Percentiles rank a stretch among this genome's conserved stretches.
These are phyloP conservation scores for Botrytis elliptica DNA, from an alignment of 2,329 filamentous ascomycete species.

Conservation along the genomic window DNA sequence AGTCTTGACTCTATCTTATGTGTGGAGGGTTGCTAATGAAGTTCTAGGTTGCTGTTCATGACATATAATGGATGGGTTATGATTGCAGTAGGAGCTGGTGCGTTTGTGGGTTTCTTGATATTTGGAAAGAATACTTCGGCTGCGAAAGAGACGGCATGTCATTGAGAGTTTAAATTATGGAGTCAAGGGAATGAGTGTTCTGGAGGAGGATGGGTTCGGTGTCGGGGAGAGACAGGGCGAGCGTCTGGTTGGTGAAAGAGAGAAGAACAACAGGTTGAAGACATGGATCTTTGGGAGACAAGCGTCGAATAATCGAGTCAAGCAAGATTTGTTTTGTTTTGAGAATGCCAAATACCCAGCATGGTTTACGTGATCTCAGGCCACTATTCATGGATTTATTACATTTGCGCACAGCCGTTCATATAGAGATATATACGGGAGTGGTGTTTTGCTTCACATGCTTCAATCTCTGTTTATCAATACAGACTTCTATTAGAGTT, in stretches of 20 bases:
- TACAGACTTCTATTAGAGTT: background rate
- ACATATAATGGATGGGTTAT: constrained; percentile 99
- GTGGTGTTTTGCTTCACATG: background rate
- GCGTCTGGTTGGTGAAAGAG: constrained; percentile 57
- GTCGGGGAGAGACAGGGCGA: constrained; percentile 57
- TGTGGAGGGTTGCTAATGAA: background rate
- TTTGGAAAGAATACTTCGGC: constrained; percentile 72
- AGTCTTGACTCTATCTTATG: constrained; percentile 45
- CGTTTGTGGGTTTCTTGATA: constrained; percentile 80
- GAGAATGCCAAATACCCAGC: background rate
- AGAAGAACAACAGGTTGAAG: constrained; percentile 58
- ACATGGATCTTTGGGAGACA: constrained; percentile 54
- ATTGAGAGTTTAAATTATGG: constrained; percentile 50
- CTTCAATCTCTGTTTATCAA: background rate
- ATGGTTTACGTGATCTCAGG: background rate
- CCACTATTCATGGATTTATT: background rate
- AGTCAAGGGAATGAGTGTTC: constrained; percentile 34
- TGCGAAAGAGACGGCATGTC: constrained; percentile 87
- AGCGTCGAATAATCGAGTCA: constrained; percentile 53
- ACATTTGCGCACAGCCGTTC: background rate
- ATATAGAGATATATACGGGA: background rate
- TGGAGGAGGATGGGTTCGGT: constrained; percentile 63
- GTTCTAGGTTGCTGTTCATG: constrained; percentile 89
- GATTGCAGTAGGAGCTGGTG: constrained; percentile 83
- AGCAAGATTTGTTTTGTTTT: background rate